phyloP scores from a whole-genome alignment of 169 alveolate species.

The Eimeria praecox region DNA sequence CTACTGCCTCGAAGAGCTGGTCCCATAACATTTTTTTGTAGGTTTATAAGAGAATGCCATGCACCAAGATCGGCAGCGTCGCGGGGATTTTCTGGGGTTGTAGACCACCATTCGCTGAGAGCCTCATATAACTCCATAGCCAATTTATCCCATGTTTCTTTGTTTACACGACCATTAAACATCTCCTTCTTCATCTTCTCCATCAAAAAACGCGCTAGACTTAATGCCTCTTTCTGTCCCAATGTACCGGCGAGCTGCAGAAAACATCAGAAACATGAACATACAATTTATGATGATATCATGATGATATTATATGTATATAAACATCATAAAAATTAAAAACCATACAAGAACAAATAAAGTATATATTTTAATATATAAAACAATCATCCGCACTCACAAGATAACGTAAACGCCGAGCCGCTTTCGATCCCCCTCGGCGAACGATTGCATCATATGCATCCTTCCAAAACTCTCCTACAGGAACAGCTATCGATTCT shows the following conservation, averaged over 20 bases:
- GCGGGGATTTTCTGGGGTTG: conserved; percentile 61
- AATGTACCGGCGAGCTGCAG: background rate
- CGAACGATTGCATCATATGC: background rate
- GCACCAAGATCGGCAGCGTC: conserved; percentile 35
- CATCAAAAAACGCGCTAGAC: background rate
- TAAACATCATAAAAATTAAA: too few species aligned
- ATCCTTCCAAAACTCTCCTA: background rate
- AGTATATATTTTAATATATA: too few species aligned
- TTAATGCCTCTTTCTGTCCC: background rate
- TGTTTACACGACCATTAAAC: conserved; percentile 4
- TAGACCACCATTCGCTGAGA: conserved; percentile 45
- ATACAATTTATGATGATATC: too few species aligned
- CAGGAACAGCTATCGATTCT: background rate
- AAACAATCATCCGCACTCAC: background rate
- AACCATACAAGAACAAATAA: background rate
- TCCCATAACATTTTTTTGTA: conserved; percentile 28
- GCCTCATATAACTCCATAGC: conserved; percentile 3
- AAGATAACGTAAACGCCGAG: background rate
- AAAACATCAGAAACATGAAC: too few species aligned
- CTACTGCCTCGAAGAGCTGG: conserved; percentile 68
- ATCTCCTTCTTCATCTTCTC: background rate
- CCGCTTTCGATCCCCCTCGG: background rate
- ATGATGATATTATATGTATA: too few species aligned
- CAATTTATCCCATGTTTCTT: background rate
- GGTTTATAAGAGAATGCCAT: conserved; percentile 48